Percentiles rank a stretch among this genome's conserved stretches.
These are phyloP conservation scores for Castanospermum australe DNA, from an alignment of 306 rosid species.

Conservation along the genomic window DNA sequence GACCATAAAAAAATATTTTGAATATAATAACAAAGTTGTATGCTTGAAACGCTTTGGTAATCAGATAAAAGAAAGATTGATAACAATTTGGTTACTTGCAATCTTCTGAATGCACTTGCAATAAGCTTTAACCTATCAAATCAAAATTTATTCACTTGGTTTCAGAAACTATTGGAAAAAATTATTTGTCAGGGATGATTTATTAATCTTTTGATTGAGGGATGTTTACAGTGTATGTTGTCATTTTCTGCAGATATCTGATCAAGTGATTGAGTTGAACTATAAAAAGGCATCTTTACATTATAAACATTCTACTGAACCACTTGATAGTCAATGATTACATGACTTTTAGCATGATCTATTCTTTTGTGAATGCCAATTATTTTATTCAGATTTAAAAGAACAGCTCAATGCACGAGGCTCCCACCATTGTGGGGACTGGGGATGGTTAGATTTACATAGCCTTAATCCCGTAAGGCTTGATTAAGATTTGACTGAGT, in stretches of 20 bases:
- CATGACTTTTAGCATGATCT: background rate
- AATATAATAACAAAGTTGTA: background rate
- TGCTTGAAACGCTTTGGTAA: background rate
- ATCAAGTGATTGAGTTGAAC: background rate
- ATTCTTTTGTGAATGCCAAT: background rate
- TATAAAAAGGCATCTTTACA: background rate
- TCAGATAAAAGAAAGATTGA: background rate
- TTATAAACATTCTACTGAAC: background rate
- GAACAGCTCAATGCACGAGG: background rate
- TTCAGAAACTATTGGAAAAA: background rate
- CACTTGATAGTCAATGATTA: background rate
- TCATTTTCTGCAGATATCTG: background rate
- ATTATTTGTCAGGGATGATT: background rate
- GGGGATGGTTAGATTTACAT: too few species aligned
- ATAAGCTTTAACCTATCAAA: background rate
- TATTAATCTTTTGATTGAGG: background rate
- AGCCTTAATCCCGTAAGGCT: background rate
- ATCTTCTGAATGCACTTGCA: background rate
- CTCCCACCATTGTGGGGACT: background rate
- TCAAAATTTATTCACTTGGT: background rate
- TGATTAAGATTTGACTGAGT: constrained; percentile 5
- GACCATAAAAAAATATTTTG: background rate
- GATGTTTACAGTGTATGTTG: background rate
- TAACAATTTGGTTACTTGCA: background rate
- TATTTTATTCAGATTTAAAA: background rate